Evolutionary conservation across 192 early-diverging fungal genomes (phyloP).

Genomic region (Coemansia sp.): DNA sequence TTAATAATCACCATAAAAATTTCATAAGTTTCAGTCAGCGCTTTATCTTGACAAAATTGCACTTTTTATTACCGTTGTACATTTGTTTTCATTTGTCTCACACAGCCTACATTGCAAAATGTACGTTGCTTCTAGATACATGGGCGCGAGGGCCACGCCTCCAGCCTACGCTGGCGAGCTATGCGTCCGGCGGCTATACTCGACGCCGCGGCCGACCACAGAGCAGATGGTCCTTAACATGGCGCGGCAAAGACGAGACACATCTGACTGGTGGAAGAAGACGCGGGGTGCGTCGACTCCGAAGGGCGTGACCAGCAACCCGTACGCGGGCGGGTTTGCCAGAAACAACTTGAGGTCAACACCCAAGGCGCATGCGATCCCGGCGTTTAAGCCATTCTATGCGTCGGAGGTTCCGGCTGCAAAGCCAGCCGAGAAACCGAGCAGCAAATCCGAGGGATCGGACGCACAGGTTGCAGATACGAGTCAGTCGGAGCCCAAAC

Average conservation of each 20-base stretch:
- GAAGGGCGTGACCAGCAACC: background rate
- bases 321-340: constrained; percentile 2
- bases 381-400: background rate
- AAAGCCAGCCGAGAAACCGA: background rate
- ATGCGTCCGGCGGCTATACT: background rate
- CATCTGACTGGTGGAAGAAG: background rate
- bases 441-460: background rate
- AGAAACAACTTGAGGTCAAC: background rate
- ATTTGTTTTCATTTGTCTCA: background rate
- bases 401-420: background rate
- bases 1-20: too few relatives aligned
- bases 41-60: too few relatives aligned
- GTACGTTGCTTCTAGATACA: background rate
- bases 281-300: background rate
- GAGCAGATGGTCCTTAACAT: background rate
- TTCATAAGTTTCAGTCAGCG: too few relatives aligned
- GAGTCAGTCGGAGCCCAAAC: background rate
- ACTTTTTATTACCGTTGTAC: background rate
- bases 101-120: background rate
- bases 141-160: background rate
- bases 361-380: background rate
- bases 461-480: background rate
- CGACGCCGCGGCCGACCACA: background rate
- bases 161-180: background rate
- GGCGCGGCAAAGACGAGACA: background rate